These are phyloP conservation scores for Hirsutella rhossiliensis DNA, from an alignment of 2,329 filamentous ascomycete species.

Conservation along the genomic window DNA sequence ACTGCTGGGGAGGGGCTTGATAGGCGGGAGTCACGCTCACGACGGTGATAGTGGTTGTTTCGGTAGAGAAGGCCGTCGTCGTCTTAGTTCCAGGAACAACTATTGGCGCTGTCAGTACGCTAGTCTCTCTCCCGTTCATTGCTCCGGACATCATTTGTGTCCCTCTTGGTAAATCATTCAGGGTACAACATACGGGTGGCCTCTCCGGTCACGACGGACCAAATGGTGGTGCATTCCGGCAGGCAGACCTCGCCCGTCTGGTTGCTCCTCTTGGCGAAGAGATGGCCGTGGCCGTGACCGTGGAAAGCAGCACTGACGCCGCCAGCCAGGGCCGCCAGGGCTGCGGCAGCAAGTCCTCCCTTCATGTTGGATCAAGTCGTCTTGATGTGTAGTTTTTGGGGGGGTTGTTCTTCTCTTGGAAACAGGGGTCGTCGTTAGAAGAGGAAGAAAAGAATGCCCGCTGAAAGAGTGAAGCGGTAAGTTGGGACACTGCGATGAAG, in stretches of 20 bases:
- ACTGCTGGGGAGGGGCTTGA: not conserved
- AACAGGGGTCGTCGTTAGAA: slow-evolving; percentile 5
- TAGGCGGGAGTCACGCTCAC: not conserved
- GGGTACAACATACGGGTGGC: slow-evolving; percentile 42
- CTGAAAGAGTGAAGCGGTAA: slow-evolving; percentile 80
- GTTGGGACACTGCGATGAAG: slow-evolving; percentile 23
- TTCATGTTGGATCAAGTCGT: slow-evolving; percentile 49
- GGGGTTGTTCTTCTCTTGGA: not conserved
- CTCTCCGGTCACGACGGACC: slow-evolving; percentile 57
- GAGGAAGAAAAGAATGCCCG: slow-evolving; percentile 55
- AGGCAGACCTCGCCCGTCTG: slow-evolving; percentile 36
- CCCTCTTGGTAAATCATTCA: not conserved
- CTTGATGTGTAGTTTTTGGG: no score
- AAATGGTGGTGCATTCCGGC: slow-evolving; percentile 60
- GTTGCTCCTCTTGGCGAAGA: slow-evolving; percentile 40
- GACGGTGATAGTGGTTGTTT: slow-evolving; percentile 8
- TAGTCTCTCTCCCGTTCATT: no score
- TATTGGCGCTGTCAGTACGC: slow-evolving; percentile 11
- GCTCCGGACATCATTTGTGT: no score
- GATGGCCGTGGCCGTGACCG: slow-evolving; percentile 50
- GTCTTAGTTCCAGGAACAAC: slow-evolving; percentile 23
- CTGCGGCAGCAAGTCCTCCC: slow-evolving; percentile 54
- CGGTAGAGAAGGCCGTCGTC: slow-evolving; percentile 12
- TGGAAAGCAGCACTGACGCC: slow-evolving; percentile 46
- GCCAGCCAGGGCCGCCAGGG: slow-evolving; percentile 46